Evolutionary conservation across 345 rosid species (phyloP).

Genomic region (Toxicodendron radicans): DNA sequence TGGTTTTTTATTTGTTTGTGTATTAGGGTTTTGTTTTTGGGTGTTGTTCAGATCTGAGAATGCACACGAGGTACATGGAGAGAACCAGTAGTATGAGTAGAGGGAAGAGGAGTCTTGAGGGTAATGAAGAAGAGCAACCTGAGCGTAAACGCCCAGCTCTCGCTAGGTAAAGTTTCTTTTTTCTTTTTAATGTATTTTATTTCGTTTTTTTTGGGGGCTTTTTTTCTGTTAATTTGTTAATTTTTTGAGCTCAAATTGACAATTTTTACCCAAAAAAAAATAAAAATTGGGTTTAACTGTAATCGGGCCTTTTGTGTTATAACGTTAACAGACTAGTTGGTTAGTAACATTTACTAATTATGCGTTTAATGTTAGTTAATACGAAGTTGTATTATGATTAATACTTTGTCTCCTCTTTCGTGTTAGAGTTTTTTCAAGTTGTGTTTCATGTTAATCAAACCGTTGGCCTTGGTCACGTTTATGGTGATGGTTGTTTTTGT

Average conservation of each 20-base stretch:
- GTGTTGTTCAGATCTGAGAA: slow-evolving; percentile 21
- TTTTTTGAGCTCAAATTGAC: no score
- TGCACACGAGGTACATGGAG: slow-evolving; percentile 63
- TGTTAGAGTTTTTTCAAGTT: no score
- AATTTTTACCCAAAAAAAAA: no score
- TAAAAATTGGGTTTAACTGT: no score
- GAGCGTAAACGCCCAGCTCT: slow-evolving; percentile 61
- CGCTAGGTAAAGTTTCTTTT: slow-evolving; percentile 38
- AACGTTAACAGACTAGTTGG: not conserved
- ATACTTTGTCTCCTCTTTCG: not conserved
- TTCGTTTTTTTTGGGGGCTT: not conserved
- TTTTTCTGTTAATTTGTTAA: not conserved
- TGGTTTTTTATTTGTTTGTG: slow-evolving; percentile 18
- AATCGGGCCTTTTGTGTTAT: no score
- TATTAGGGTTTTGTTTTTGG: slow-evolving; percentile 23
- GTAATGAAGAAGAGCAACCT: slow-evolving; percentile 46
- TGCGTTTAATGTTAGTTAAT: not conserved
- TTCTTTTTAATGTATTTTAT: not conserved
- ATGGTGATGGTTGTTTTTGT: not conserved
- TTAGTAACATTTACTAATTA: not conserved
- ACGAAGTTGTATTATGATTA: not conserved
- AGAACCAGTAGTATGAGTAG: slow-evolving; percentile 59
- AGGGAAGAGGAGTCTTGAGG: slow-evolving; percentile 55
- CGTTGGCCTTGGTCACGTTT: not conserved
- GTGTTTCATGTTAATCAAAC: not conserved